These are phyloP conservation scores for Rhododendron kiyosumense DNA, from an alignment of 148 eudicot genomes.

Conservation along the genomic window DNA sequence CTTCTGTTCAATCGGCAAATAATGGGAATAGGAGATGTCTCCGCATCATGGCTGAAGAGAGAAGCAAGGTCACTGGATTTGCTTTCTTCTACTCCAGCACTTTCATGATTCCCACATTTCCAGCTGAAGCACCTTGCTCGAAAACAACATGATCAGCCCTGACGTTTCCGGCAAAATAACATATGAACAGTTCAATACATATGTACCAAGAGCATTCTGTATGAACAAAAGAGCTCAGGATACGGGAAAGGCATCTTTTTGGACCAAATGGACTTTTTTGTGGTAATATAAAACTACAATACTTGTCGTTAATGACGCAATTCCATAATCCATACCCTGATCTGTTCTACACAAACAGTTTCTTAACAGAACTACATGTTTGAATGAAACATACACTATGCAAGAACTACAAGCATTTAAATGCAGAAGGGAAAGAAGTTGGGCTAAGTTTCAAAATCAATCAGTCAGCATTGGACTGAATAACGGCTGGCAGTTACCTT, in stretches of 20 bases:
- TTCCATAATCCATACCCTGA: not conserved
- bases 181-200: not conserved
- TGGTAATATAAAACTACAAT: not conserved
- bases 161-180: conserved; percentile 25
- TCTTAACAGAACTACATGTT: not conserved
- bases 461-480: not conserved
- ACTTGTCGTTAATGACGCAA: not conserved
- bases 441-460: not conserved
- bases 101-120: conserved; percentile 35
- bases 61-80: conserved; percentile 48
- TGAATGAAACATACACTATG: not conserved
- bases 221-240: not conserved
- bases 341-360: not conserved
- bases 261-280: not conserved
- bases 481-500: not conserved
- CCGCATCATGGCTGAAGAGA: conserved; percentile 51
- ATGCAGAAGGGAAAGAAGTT: not conserved
- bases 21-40: conserved; percentile 48
- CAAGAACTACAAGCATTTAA: not conserved
- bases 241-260: not conserved
- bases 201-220: not conserved
- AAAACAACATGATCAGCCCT: conserved; percentile 43
- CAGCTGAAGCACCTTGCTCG: conserved; percentile 51
- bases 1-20: conserved; percentile 38
- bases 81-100: conserved; percentile 32